Evolutionary conservation across 83 land plant species (phyloP), one percentile per base, ranked within the genome.

Genomic region (Thuja plicata): DNA sequence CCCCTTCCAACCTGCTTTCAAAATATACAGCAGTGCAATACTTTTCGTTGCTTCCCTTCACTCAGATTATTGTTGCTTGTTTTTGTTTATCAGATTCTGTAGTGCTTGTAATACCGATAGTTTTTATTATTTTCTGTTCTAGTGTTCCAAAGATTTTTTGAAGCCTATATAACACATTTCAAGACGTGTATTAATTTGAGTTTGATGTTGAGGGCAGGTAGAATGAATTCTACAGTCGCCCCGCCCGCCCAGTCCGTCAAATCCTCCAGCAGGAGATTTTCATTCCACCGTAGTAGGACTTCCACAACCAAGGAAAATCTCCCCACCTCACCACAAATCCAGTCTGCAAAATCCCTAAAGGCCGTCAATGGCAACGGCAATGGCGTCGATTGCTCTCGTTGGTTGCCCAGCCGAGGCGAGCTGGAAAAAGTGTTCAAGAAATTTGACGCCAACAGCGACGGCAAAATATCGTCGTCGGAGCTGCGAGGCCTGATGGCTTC

Each of bases 371-470:
- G 27, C 46, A 32, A 2, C 40, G 8, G 13, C n/a, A 16, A 46
- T 55, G 13, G n/a, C 86, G 57, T 2, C 55, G 16, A 13, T 0
- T 15, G 5, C 45, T 5, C 87, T 5, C 24, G 27, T 11, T 90
- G 30, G 88, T 48, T 82, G 83, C 90, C 91, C 11, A 88, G 87
- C 86, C 8, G 17, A n/a, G 60, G 88, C 0, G 97, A 97, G 91
- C 60, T 97, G 86, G 87, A 74, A 87, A 77, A 82, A 24, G 94
- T 94, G 8, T 96, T 96, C 89, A 87, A 89, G 79, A 93, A 91
- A 43, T 92, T 96, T 74, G 96, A 96, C 77, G 66, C 87, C 30
- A 90, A 94, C 88, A 90, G 85, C 24, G 98, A 95, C 54, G 95
- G 97, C 46, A 91, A 92, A 92, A 95, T 97, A 45, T 93, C 95